Conservation (phyloP, 2,329 filamentous ascomycete genomes). For the Acrocalymma vagum region DNA sequence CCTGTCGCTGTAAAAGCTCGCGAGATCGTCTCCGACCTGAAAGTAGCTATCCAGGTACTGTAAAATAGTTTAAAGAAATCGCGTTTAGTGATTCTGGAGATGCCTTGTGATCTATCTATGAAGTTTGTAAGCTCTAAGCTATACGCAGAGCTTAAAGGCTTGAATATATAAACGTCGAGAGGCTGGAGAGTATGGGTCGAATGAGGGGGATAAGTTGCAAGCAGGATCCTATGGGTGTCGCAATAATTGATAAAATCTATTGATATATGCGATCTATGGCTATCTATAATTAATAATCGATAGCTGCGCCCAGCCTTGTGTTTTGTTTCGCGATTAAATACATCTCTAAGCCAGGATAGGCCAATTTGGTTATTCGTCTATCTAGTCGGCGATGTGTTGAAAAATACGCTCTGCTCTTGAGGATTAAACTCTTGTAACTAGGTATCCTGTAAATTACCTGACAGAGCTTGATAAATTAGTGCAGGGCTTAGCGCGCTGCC, state of each 20-base stretch:
- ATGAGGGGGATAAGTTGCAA: conserved; percentile 7
- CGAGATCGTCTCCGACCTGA: too few species aligned
- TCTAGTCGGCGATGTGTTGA: conserved; percentile 5
- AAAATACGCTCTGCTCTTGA: conserved; percentile 1
- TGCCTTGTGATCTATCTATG: too few species aligned
- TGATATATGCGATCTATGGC: conserved; percentile 6
- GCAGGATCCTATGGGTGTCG: conserved; percentile 7
- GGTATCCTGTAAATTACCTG: conserved; percentile 7
- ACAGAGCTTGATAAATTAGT: conserved; percentile 6
- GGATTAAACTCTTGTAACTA: conserved; percentile 5
- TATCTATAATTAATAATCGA: conserved; percentile 1
- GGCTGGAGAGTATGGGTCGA: conserved; percentile 9
- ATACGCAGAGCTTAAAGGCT: conserved; percentile 1
- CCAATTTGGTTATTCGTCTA: conserved; percentile 4
- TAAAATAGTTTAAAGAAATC: too few species aligned
- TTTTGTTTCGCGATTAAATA: conserved; percentile 14
- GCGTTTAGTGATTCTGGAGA: too few species aligned
- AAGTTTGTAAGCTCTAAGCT: too few species aligned
- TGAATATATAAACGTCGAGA: conserved; percentile 6
- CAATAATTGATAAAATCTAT: conserved; percentile 14
- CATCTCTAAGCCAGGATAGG: conserved; percentile 7
- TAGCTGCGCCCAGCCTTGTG: not conserved
- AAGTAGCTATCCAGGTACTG: too few species aligned
- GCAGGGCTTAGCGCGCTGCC: too few species aligned
- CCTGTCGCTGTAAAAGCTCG: conserved; percentile 2